These are phyloP conservation scores for Trebouxia gelatinosa DNA, from an alignment of 163 green algal species.

Conservation along the genomic window DNA sequence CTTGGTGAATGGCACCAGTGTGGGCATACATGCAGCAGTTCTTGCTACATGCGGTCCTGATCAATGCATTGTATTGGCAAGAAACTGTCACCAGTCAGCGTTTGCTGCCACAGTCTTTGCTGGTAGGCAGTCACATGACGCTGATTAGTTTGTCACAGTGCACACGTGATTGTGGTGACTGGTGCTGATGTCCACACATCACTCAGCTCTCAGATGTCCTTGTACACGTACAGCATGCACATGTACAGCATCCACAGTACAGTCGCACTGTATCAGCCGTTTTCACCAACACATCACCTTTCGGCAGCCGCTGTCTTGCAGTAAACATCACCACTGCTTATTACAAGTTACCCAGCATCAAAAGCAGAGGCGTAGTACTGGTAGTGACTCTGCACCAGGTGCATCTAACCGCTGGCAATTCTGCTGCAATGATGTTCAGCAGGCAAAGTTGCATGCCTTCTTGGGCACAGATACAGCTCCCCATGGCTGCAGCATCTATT, in stretches of 20 bases:
- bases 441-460: no score
- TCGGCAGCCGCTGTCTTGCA: no score
- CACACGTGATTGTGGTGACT: neutral
- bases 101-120: slow-evolving; percentile 74
- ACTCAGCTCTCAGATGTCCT: neutral
- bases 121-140: slow-evolving; percentile 32
- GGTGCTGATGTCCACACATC: neutral
- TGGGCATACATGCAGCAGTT: slow-evolving; percentile 82
- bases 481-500: no score
- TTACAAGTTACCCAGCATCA: no score
- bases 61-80: slow-evolving; percentile 68
- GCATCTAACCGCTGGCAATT: no score
- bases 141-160: neutral
- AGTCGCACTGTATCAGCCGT: neutral
- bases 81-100: slow-evolving; percentile 85
- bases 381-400: no score
- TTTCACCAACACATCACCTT: neutral
- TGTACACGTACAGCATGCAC: neutral
- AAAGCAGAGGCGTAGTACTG: no score
- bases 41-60: slow-evolving; percentile 66
- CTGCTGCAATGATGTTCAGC: no score
- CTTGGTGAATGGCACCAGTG: slow-evolving; percentile 90
- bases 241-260: neutral
- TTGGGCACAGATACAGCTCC: no score
- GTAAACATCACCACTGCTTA: no score